Evolutionary conservation across 2,329 filamentous ascomycete species (phyloP), one percentile per base, ranked within the genome.

Genomic region (Grosmannia huntii): DNA sequence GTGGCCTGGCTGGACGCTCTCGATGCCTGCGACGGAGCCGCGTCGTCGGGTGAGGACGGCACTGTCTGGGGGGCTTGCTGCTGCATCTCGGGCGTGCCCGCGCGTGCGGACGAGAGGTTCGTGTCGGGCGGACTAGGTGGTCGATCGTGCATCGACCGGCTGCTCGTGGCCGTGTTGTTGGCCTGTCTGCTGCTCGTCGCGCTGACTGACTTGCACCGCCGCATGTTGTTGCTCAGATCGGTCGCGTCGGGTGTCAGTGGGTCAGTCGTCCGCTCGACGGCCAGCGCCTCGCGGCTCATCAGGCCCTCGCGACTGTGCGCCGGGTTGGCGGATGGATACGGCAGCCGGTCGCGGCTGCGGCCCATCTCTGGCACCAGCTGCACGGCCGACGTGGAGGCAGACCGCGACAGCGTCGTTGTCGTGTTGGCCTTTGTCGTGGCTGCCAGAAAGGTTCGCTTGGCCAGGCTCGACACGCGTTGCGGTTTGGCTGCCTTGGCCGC

Each of bases 291-390:
- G 56, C 75, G 76, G 67, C 82, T 85, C 63, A 82, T 77, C 57
- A 96, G 82, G 51, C 82, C 78, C 73, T 96, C 92, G 71, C 90
- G 94, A 76, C 90, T 95, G 70, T 95, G 89, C 14, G 87, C 87
- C 72, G 95, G 96, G 72, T 88, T 94, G 71, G 95, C 90, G 12
- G 80, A 79, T 1, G 90, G 89, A 68, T 96, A 95, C 7, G 89
- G 86, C 49, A 87, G 68, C 31, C 77, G 76, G 57, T 78, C 75
- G 55, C 65, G 68, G 60, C 69, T 73, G 51, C 71, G 68, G 52
- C 70, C 68, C 55, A 79, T 68, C 65, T 77, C 76, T 25, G 76
- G 76, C 14, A 78, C 75, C 52, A 80, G 67, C 57, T 82, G 76
- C 54, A 57, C 27, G 38, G 57, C 50, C 0, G 61, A 58, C 1